Conservation (phyloP, 441 rosid species). For the Aquilaria agallochum region DNA sequence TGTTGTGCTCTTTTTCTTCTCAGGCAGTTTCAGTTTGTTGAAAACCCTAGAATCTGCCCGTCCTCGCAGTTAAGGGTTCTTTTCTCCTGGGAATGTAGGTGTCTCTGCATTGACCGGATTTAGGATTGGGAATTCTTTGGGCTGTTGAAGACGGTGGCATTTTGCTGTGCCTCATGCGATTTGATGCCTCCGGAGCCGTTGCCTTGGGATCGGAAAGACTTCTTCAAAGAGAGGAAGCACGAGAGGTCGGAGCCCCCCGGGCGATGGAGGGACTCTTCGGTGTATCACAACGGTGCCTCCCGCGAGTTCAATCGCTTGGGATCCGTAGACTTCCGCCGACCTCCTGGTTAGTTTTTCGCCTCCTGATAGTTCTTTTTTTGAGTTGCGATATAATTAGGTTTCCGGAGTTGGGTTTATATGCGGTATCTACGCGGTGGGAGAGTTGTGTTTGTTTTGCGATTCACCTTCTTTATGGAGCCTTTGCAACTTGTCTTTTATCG, state of each 20-base stretch:
- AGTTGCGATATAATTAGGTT: not conserved
- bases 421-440: not conserved
- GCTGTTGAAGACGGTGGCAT: slow-evolving; percentile 15
- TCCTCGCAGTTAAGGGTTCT: not conserved
- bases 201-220: slow-evolving; percentile 91
- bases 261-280: slow-evolving; percentile 75
- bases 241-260: slow-evolving; percentile 58
- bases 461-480: not conserved
- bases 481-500: not conserved
- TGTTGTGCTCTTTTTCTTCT: too few relatives aligned
- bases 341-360: slow-evolving; percentile 50
- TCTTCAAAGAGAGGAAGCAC: slow-evolving; percentile 86
- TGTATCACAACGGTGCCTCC: slow-evolving; percentile 40
- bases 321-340: slow-evolving; percentile 74
- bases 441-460: not conserved
- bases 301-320: slow-evolving; percentile 69
- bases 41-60: slow-evolving; percentile 15
- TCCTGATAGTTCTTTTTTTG: not conserved
- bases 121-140: slow-evolving; percentile 14
- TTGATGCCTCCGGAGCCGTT: slow-evolving; percentile 96
- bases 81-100: too few relatives aligned
- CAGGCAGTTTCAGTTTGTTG: too few relatives aligned
- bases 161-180: slow-evolving; percentile 43
- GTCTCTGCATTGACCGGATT: slow-evolving; percentile 4
- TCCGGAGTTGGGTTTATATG: not conserved